phyloP scores from a whole-genome alignment of 1,284 basidiomycete species.

The Trichosporon faecale region DNA sequence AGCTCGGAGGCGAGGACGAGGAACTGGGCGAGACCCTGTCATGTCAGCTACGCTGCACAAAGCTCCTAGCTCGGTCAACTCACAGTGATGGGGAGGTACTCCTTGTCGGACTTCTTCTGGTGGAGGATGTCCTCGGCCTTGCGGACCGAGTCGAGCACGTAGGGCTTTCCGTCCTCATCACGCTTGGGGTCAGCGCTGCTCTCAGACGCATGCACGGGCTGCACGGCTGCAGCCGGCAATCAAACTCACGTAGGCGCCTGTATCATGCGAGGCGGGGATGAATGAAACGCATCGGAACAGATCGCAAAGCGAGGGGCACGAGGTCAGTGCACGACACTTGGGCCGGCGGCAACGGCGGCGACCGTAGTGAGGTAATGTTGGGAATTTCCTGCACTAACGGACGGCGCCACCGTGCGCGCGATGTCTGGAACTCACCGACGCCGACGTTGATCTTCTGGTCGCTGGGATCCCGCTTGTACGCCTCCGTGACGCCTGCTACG shows the following conservation, averaged over 20 bases:
- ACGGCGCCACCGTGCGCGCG: neutral
- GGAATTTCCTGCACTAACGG: neutral
- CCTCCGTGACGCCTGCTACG: conserved; percentile 46
- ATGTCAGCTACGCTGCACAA: neutral
- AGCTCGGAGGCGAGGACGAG: conserved; percentile 85
- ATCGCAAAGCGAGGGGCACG: neutral
- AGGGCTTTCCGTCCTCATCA: conserved; percentile 92
- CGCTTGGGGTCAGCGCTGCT: conserved; percentile 59
- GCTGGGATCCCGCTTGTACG: conserved; percentile 77
- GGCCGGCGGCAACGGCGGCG: conserved; percentile 13
- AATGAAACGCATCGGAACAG: neutral
- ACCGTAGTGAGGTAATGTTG: neutral
- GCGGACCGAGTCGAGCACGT: conserved; percentile 84
- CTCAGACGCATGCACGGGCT: neutral
- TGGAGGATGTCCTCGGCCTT: conserved; percentile 65
- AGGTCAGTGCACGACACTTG: conserved; percentile 4
- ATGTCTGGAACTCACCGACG: conserved; percentile 60
- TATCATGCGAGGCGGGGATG: neutral
- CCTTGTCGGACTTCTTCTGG: conserved; percentile 78
- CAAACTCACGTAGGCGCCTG: conserved; percentile 22
- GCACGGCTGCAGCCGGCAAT: neutral
- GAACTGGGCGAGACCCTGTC: conserved; percentile 69
- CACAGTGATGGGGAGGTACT: conserved; percentile 90
- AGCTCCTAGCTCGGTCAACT: conserved; percentile 16
- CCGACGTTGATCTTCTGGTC: conserved; percentile 95